Conservation (phyloP, 1,284 basidiomycete genomes). For the Leccinum solheimii region DNA sequence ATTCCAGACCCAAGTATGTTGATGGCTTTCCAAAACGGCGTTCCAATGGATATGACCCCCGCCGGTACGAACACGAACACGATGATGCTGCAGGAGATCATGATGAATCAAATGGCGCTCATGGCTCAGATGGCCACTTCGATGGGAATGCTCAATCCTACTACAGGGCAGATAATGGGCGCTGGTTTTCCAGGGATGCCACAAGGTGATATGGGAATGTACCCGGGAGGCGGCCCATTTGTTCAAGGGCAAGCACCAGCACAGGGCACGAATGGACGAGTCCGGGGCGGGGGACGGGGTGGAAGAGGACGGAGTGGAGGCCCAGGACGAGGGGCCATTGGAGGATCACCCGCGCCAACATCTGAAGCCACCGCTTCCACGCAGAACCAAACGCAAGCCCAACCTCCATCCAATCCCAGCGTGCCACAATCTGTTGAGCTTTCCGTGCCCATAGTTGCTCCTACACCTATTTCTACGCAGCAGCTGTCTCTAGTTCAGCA, state of each 20-base stretch:
- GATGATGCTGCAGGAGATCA: conserved; percentile 76
- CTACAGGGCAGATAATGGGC: conserved; percentile 51
- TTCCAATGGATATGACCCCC: conserved; percentile 59
- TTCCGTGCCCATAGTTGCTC: conserved; percentile 37
- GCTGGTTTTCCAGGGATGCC: conserved; percentile 55
- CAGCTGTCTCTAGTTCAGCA: conserved; percentile 37
- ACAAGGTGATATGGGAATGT: conserved; percentile 56
- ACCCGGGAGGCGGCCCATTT: conserved; percentile 38
- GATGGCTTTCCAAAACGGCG: conserved; percentile 54
- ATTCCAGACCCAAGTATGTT: conserved; percentile 58
- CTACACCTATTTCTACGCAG: conserved; percentile 35
- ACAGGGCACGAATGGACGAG: conserved; percentile 33
- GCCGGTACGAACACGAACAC: conserved; percentile 52
- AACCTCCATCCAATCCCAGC: conserved; percentile 35
- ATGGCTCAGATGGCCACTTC: conserved; percentile 80
- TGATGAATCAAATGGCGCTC: conserved; percentile 84
- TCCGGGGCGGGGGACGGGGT: conserved; percentile 42
- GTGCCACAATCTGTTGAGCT: conserved; percentile 23
- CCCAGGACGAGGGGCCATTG: conserved; percentile 29
- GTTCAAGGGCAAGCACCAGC: conserved; percentile 38
- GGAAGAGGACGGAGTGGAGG: conserved; percentile 38
- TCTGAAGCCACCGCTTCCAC: conserved; percentile 27
- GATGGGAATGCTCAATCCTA: conserved; percentile 68
- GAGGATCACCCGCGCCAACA: conserved; percentile 25
- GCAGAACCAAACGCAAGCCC: conserved; percentile 23